Conservation (phyloP, 2,329 filamentous ascomycete genomes). For the Diaporthe aspalathi region DNA sequence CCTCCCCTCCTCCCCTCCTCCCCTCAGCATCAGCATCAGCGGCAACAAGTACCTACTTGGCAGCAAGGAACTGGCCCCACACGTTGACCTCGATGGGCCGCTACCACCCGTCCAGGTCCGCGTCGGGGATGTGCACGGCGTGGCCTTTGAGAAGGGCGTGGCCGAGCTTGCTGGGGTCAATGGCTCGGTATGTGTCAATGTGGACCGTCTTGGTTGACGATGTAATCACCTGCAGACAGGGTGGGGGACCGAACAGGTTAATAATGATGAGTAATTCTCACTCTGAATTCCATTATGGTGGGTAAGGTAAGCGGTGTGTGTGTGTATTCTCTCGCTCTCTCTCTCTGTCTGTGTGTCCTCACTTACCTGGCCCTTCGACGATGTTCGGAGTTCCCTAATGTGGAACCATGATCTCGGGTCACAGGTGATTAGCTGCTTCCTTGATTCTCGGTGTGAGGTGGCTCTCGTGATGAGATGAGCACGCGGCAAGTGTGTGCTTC, state of each 20-base stretch:
- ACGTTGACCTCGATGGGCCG: slow-evolving; percentile 61
- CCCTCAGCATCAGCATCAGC: slow-evolving; percentile 46
- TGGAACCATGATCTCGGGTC: slow-evolving; percentile 18
- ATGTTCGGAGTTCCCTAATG: slow-evolving; percentile 22
- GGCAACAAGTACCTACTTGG: slow-evolving; percentile 60
- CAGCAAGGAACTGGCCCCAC: slow-evolving; percentile 57
- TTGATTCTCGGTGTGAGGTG: neutral
- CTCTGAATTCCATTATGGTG: neutral
- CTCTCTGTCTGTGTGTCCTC: neutral
- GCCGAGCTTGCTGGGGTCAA: slow-evolving; percentile 25
- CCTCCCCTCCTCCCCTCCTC: slow-evolving; percentile 36
- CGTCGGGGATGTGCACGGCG: slow-evolving; percentile 32
- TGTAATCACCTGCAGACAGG: slow-evolving; percentile 23
- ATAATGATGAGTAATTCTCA: slow-evolving; percentile 13
- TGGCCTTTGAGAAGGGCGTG: slow-evolving; percentile 4
- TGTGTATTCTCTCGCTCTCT: too few relatives aligned
- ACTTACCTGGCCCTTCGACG: slow-evolving; percentile 31
- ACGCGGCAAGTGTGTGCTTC: neutral
- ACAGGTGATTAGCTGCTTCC: neutral
- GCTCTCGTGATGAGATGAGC: neutral
- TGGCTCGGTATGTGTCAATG: slow-evolving; percentile 32
- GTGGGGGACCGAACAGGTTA: neutral
- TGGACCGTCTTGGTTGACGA: slow-evolving; percentile 24
- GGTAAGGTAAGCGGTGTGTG: neutral
- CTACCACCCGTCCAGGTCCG: slow-evolving; percentile 50